These are phyloP conservation scores for Rhizophagus sp. DNA, from an alignment of 192 early-diverging fungal species.

Conservation along the genomic window DNA sequence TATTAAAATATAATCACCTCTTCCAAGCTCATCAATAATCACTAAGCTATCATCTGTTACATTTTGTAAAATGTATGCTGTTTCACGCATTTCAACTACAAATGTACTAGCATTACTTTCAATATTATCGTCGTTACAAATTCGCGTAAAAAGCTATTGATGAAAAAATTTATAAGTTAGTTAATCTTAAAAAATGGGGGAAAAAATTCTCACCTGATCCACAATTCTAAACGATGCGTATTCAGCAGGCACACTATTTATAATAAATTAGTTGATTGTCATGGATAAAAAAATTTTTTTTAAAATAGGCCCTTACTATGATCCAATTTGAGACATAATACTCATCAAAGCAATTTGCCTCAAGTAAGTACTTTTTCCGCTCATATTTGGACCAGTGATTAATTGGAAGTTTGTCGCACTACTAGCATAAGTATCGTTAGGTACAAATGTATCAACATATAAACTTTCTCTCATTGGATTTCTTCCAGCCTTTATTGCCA, in stretches of 20 bases:
- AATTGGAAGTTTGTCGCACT: constrained; percentile 64
- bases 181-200: neutral
- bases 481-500: constrained; percentile 73
- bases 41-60: constrained; percentile 70
- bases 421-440: constrained; percentile 71
- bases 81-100: constrained; percentile 86
- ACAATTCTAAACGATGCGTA: constrained; percentile 73
- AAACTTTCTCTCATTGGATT: constrained; percentile 74
- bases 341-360: constrained; percentile 74
- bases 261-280: neutral
- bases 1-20: constrained; percentile 41
- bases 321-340: constrained; percentile 87
- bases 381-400: constrained; percentile 92
- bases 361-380: constrained; percentile 86
- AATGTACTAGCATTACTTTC: constrained; percentile 72
- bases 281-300: neutral
- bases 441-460: constrained; percentile 50
- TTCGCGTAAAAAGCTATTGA: constrained; percentile 67
- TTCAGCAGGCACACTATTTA: constrained; percentile 73
- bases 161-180: neutral
- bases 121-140: constrained; percentile 69
- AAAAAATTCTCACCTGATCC: constrained; percentile 50
- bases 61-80: constrained; percentile 77
- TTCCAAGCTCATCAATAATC: constrained; percentile 90
- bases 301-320: constrained; percentile 52